Base-by-base conservation (phyloP, 352 stramenopile genomes). In the Sclerospora graminicola region DNA sequence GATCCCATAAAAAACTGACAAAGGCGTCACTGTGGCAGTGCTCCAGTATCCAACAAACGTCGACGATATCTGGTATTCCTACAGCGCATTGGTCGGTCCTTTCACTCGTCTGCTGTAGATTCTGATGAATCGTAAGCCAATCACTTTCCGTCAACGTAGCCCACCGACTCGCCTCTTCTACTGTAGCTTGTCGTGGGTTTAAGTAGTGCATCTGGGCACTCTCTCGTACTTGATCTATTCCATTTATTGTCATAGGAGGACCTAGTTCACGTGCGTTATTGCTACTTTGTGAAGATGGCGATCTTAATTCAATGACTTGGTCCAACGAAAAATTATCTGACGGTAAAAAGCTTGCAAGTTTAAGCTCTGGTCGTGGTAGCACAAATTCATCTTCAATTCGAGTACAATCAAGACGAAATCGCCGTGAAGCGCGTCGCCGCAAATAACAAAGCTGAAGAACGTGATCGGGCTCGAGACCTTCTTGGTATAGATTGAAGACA, bases 401-500 rank as follows among this genome's bases (percentile, higher is more conserved):
- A 0, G 50, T 45, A 16, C 28, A 13, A 18, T 69, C 51, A 8
- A 52, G 18, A 16, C 28, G 48, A 19, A 58, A 14, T 16, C 40
- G 41, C 7, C 54, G 54, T 13, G 63, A 57, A 5, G 57, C 52
- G 27, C 60, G 39, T 21, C 57, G 62, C 13, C 75, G 57, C 8
- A 79, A 60, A 42, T 63, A 87, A 23, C 69, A 68, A 37, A 87
- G 48, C 26, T 79, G 75, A 26, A 87, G 56, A 21, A 69, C 62
- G 31, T 84, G 75, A 11, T 84, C 65, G 0, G 66, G 24, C 6
- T 41, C 32, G 19, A 77, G 35, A 4, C 75, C 75, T 42, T 67
- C 48, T 36, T 87, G 75, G 38, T 87, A 87, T n/a, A 87, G 58
- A 19, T 64, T 59, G 44, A 84, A 84, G 16, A 81, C 50, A 18